Base-by-base conservation (phyloP, 108 stramenopile species). In the Pseudonitzschia pungens region DNA sequence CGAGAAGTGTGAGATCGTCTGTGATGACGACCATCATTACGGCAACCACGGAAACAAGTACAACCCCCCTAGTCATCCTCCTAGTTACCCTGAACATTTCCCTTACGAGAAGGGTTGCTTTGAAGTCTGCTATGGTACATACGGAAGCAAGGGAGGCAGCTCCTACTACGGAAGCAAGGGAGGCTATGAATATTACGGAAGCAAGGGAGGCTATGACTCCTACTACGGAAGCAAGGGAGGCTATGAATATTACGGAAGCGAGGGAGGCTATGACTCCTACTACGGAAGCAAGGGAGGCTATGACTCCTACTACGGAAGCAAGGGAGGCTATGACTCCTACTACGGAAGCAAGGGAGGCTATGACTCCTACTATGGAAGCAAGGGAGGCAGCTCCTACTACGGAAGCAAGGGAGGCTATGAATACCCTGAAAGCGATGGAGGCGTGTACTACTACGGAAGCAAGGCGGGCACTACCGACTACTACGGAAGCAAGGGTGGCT, bases 61-160 rank as follows among this genome's bases (percentile, higher is more conserved):
- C n/a, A n/a, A n/a, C n/a, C n/a, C n/a, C n/a, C n/a, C n/a, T n/a
- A n/a, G n/a, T 51, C 7, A 54, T 21, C 53, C 53, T 6, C 53
- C 53, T 54, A 24, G 2, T 24, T 54, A 54, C 53, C 53, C 53
- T 54, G 21, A 21, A 54, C 24, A 54, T 24, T 24, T 4, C 21
- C 22, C 4, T 7, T 2, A 54, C 2, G 53, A 24, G 24, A 54
- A 54, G 53, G 22, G 22, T 4, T 24, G 53, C 53, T 54, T 6
- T 54, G 53, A 24, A 54, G 62, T 32, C n/a, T 22, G 62, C 22
- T n/a, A 29, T 63, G 62, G 28, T 22, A 28, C 62, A 60, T 28
- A 28, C 21, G 24, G 53, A 24, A 28, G 62, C 62, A 63, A 63
- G 62, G 62, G 62, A 4, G 28, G 62, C 62, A 28, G 26, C n/a